These are phyloP conservation scores for Debaryomyces subglobosus DNA, from an alignment of 1,139 yeast species.

Conservation along the genomic window DNA sequence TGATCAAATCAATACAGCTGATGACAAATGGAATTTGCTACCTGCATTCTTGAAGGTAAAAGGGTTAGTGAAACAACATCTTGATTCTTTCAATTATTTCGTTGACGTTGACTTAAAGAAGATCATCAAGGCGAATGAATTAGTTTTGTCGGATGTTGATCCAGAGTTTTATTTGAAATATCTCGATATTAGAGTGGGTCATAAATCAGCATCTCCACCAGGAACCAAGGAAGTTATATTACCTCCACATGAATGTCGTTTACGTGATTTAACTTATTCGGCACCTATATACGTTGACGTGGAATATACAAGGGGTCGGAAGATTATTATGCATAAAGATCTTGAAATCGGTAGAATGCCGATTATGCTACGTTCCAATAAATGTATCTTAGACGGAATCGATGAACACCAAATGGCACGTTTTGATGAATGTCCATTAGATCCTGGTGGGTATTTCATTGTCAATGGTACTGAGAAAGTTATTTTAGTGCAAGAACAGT, in stretches of 20 bases:
- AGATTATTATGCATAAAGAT: conserved; percentile 85
- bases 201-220: conserved; percentile 55
- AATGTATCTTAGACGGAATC: conserved; percentile 82
- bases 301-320: conserved; percentile 92
- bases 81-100: conserved; percentile 94
- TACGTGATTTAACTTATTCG: conserved; percentile 91
- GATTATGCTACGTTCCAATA: conserved; percentile 89
- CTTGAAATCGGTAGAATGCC: conserved; percentile 98
- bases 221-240: conserved; percentile 63
- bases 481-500: conserved; percentile 93
- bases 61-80: conserved; percentile 94
- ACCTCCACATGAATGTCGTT: conserved; percentile 95
- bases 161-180: conserved; percentile 94
- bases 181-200: conserved; percentile 87
- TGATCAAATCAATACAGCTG: conserved; percentile 86
- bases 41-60: conserved; percentile 96
- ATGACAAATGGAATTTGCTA: conserved; percentile 93
- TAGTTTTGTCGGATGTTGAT: conserved; percentile 90
- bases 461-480: conserved; percentile 99
- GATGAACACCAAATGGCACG: conserved; percentile 83
- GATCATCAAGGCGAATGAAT: conserved; percentile 87
- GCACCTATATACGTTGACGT: conserved; percentile 98
- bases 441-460: conserved; percentile 98
- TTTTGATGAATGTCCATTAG: conserved; percentile 92
- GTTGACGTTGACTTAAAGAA: conserved; percentile 92